Evolutionary conservation across 1,139 yeast genomes (phyloP), one percentile per base, ranked within the genome.

Genomic region (Hemisphaericaspora xylofermentans): DNA sequence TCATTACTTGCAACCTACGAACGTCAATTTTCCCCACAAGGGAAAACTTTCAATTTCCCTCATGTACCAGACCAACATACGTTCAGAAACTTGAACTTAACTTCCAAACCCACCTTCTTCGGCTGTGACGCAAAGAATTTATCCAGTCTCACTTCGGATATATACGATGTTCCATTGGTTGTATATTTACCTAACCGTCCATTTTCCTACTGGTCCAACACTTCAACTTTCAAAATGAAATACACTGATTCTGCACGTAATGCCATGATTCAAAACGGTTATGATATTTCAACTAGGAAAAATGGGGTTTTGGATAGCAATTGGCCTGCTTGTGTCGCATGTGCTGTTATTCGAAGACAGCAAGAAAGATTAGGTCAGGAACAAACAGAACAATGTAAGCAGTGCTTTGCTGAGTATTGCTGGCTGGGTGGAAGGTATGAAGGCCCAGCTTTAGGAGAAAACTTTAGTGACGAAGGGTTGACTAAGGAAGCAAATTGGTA

Each of bases 311-410:
- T 60, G 33, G 74, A 70, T 44, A 45, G 50, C 1, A 60, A 64
- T 22, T 71, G 75, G 75, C 61, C 65, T 6, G 63, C 63, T 2
- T 71, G 77, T 54, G 71, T 71, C 12, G 76, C 74, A 2, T 71
- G 77, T 58, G 76, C 76, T 12, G 56, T 70, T 31, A 66, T 71
- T 29, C 60, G 71, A 44, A 59, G 76, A 52, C 71, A 66, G 45
- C 72, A 70, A 51, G 76, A 71, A 48, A 57, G 74, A 45, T 28
- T 27, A 10, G 49, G 68, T 7, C 51, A 62, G 12, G 66, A 59
- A 28, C 76, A 68, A 42, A 44, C 64, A 1, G 68, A 63, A 16
- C 71, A 69, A 44, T 71, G 76, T 43, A 53, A 65, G 48, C 45
- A 56, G 38, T 70, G 76, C 44, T 71, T 71, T 51, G 46, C 53